Base-by-base conservation (phyloP, 2,329 filamentous ascomycete genomes). In the Raffaelea ambrosiae region DNA sequence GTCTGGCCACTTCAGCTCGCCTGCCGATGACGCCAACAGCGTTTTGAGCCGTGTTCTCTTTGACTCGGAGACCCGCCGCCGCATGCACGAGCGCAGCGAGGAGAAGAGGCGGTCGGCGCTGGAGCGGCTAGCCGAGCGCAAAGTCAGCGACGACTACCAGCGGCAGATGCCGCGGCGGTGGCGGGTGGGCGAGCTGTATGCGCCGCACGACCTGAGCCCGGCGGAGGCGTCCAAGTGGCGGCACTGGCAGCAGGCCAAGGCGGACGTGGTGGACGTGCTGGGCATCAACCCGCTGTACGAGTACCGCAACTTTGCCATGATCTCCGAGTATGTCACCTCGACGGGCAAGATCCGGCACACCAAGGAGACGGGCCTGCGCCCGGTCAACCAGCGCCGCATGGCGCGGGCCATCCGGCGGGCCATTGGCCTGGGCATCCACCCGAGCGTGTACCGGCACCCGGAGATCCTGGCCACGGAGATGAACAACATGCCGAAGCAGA, bases 281-380 rank as follows among this genome's bases (percentile, higher is more conserved):
- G 84, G 83, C 20, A 71, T 96, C 51, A 84, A 88, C 56, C 91
- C 93, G 14, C 58, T 93, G 50, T 78, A 86, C 55, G 80, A 93
- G 68, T 98, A 97, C 68, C 88, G 89, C 76, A 98, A 98, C 68
- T 95, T 95, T 64, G 81, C 86, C 35, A 79, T 98, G 52, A 85
- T 97, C 67, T 86, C 86, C 29, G 89, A 96, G 64, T 96, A 86
- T 64, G 85, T 93, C 60, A 88, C 86, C 1, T 68, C 83, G 11
- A 86, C 88, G 69, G 93, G 91, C 44, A 81, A 89, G 51, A 96
- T 98, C 64, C 86, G 81, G 68, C 81, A 85, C 63, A 74, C 78
- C n/a, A 74, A 65, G 5, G 72, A 83, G 21, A 97, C 90, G 0
- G 88, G 88, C 14, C 72, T 98, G 52, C 78, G 88, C 49, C 86